Percentiles rank a stretch among this genome's conserved stretches.
Conservation (phyloP, 108 stramenopile genomes). For the Pelagomonas calceolata region DNA sequence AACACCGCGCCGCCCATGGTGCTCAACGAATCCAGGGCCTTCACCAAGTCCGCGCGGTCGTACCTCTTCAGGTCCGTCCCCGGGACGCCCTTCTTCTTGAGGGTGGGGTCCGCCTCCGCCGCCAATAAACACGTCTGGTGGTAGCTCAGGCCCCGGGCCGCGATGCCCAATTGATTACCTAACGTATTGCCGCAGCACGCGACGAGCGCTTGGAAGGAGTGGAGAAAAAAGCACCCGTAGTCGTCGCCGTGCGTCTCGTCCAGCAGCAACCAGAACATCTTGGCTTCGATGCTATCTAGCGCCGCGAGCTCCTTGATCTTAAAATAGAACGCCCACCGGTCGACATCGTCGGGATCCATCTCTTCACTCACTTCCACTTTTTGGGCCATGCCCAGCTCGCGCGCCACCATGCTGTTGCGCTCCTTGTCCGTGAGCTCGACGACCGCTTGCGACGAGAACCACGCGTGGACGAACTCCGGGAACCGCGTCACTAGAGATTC, state of each 20-base stretch:
- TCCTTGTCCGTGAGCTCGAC: too few relatives aligned
- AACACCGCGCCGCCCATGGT: not conserved
- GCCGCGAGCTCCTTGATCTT: conserved; percentile 20
- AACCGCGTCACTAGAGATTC: conserved; percentile 24
- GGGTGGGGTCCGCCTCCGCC: too few relatives aligned
- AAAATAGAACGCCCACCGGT: conserved; percentile 43
- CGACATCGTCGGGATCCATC: conserved; percentile 17
- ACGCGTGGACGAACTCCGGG: conserved; percentile 36
- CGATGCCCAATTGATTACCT: too few relatives aligned
- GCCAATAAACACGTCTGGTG: too few relatives aligned
- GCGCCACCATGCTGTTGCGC: conserved; percentile 2
- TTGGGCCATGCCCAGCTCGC: too few relatives aligned
- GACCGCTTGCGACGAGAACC: conserved; percentile 34
- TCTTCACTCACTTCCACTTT: too few relatives aligned
- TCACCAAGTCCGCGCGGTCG: too few relatives aligned
- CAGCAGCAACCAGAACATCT: conserved; percentile 31
- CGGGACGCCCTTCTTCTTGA: too few relatives aligned
- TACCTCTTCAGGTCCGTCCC: too few relatives aligned
- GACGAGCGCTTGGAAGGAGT: too few relatives aligned
- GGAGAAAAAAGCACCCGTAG: conserved; percentile 15
- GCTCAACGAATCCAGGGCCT: too few relatives aligned
- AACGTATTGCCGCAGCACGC: not conserved
- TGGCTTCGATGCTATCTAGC: conserved; percentile 19
- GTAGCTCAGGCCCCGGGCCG: too few relatives aligned
- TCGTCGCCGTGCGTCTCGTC: conserved; percentile 41